These are phyloP conservation scores for Dissophora ornata DNA, from an alignment of 192 early-diverging fungal species.

Conservation along the genomic window DNA sequence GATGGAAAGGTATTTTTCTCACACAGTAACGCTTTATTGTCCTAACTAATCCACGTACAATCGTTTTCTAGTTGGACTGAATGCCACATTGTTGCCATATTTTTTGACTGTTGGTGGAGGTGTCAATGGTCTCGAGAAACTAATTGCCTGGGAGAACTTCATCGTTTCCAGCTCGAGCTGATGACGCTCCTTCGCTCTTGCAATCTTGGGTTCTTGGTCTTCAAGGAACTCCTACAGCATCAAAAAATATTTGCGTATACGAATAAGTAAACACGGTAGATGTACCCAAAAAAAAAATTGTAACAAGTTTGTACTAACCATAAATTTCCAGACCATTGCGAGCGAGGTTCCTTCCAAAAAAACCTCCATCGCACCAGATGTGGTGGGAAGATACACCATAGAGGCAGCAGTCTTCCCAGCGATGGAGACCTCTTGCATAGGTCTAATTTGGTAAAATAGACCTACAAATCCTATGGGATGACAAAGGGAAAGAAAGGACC, in stretches of 20 bases:
- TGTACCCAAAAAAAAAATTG: background rate
- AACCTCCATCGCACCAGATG: slow-evolving; percentile 22
- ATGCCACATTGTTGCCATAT: slow-evolving; percentile 10
- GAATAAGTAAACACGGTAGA: too few relatives aligned
- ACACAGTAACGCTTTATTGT: too few relatives aligned
- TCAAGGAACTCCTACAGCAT: slow-evolving; percentile 20
- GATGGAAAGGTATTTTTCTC: too few relatives aligned
- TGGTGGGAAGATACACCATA: slow-evolving; percentile 14
- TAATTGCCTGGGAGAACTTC: too few relatives aligned
- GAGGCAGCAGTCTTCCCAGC: slow-evolving; percentile 13
- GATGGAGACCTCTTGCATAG: slow-evolving; percentile 10
- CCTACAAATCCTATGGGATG: slow-evolving; percentile 18
- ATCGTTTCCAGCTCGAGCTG: background rate
- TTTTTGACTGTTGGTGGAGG: slow-evolving; percentile 7
- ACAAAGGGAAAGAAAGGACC: slow-evolving; percentile 13
- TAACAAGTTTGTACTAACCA: slow-evolving; percentile 18
- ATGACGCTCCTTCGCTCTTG: slow-evolving; percentile 15
- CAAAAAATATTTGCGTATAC: slow-evolving; percentile 3
- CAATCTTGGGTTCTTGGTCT: slow-evolving; percentile 14
- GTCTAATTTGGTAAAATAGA: slow-evolving; percentile 16
- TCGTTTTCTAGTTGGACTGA: slow-evolving; percentile 8
- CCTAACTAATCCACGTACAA: slow-evolving; percentile 8
- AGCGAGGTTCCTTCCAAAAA: too few relatives aligned
- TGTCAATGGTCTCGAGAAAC: slow-evolving; percentile 1
- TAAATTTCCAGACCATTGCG: background rate